Evolutionary conservation across 2,329 filamentous ascomycete genomes (phyloP).

Genomic region (Nemania abortiva): DNA sequence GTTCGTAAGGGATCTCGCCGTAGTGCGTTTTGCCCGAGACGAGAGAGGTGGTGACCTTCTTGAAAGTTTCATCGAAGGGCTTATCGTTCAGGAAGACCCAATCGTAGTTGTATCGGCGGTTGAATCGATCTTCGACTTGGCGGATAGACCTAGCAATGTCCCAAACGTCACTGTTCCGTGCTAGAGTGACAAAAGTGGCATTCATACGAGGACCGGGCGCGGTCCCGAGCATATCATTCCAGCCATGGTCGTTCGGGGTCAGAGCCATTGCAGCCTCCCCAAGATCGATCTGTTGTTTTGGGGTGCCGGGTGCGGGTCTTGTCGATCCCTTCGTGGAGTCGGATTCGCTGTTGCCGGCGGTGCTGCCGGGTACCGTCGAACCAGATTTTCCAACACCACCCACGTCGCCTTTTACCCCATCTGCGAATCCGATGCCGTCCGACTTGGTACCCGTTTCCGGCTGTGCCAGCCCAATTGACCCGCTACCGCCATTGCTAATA

Average conservation of each 20-base stretch:
- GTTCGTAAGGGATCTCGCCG: slow-evolving; percentile 87
- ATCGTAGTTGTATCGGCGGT: slow-evolving; percentile 95
- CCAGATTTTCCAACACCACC: slow-evolving; percentile 34
- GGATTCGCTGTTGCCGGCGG: slow-evolving; percentile 42
- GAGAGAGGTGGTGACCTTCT: slow-evolving; percentile 86
- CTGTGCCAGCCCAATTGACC: slow-evolving; percentile 51
- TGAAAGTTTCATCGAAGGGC: slow-evolving; percentile 93
- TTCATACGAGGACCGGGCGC: slow-evolving; percentile 84
- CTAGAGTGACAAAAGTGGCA: slow-evolving; percentile 96
- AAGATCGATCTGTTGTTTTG: slow-evolving; percentile 54
- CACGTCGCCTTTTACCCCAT: slow-evolving; percentile 30
- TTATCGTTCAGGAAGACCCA: slow-evolving; percentile 99
- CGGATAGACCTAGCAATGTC: slow-evolving; percentile 96
- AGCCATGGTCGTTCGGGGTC: slow-evolving; percentile 65
- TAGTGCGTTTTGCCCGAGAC: slow-evolving; percentile 95
- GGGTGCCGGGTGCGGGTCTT: slow-evolving; percentile 45
- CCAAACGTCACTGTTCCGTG: slow-evolving; percentile 94
- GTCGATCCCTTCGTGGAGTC: slow-evolving; percentile 47
- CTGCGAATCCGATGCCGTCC: slow-evolving; percentile 25
- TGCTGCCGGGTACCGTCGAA: slow-evolving; percentile 37
- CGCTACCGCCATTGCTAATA: slow-evolving; percentile 41
- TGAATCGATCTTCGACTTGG: slow-evolving; percentile 97
- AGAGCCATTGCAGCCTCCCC: slow-evolving; percentile 63
- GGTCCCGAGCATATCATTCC: slow-evolving; percentile 64
- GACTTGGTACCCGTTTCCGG: slow-evolving; percentile 42